Evolutionary conservation across 208 protist species (phyloP).

Genomic region (Leishmania tropica): DNA sequence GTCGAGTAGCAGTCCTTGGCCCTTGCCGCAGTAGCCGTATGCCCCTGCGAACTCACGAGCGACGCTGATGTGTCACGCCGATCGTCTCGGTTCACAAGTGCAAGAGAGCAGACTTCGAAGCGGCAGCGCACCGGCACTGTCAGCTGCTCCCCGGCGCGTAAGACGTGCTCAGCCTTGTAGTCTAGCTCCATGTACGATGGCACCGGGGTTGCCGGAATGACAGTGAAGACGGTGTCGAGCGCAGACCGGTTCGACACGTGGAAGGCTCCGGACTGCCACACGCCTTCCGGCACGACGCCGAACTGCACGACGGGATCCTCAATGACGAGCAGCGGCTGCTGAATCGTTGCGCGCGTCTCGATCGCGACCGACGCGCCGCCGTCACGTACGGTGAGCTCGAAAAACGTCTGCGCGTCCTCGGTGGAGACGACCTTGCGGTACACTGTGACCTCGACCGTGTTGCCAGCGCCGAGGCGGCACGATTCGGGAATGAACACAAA

Average conservation of each 20-base stretch:
- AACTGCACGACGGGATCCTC: constrained; percentile 70
- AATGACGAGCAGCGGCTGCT: constrained; percentile 65
- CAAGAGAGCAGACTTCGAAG: constrained; percentile 33
- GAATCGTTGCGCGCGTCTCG: constrained; percentile 85
- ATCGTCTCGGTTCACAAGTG: neutral
- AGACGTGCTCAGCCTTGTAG: constrained; percentile 35
- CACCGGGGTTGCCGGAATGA: constrained; percentile 43
- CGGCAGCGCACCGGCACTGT: constrained; percentile 59
- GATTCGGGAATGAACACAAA: constrained; percentile 85
- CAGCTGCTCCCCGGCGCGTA: constrained; percentile 65
- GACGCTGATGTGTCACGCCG: neutral
- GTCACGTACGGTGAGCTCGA: constrained; percentile 82
- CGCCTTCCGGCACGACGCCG: constrained; percentile 68
- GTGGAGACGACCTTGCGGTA: constrained; percentile 80
- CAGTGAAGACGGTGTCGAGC: constrained; percentile 78
- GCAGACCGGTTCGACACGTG: constrained; percentile 74
- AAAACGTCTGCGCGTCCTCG: constrained; percentile 86
- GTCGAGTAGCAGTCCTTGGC: constrained; percentile 41
- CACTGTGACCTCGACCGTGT: constrained; percentile 89
- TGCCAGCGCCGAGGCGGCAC: constrained; percentile 69
- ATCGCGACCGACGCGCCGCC: constrained; percentile 75
- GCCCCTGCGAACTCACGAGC: neutral
- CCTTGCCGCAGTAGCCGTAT: constrained; percentile 3
- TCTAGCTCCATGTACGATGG: constrained; percentile 65
- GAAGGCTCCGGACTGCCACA: constrained; percentile 68